Conservation (phyloP, 2,329 filamentous ascomycete genomes). For the Beauveria scarabaeidicola region DNA sequence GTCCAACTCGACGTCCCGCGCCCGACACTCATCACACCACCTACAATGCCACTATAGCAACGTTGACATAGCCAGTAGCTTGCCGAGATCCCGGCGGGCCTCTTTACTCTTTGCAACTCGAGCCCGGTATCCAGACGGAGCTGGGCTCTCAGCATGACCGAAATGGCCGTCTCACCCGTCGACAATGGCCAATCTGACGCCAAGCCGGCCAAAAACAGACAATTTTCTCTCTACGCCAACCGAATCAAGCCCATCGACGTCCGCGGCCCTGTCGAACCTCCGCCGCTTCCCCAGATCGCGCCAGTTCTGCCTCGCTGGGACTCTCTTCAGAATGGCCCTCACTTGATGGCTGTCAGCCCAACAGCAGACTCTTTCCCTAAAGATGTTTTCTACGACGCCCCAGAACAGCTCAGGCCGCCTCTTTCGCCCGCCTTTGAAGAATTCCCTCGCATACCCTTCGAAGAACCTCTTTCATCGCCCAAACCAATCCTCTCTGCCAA, state of each 20-base stretch:
- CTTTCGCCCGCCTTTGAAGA: background rate
- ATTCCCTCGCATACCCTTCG: conserved; percentile 6
- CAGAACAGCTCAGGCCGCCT: background rate
- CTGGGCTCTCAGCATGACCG: conserved; percentile 11
- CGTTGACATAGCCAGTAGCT: background rate
- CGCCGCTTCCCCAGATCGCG: conserved; percentile 17
- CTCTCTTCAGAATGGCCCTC: conserved; percentile 19
- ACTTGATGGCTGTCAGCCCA: conserved; percentile 5
- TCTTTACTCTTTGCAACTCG: background rate
- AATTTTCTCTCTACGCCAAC: conserved; percentile 10
- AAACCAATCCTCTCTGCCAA: conserved; percentile 23
- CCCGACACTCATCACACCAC: background rate
- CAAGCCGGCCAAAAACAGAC: conserved; percentile 5
- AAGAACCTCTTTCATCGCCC: conserved; percentile 17
- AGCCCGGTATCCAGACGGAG: conserved; percentile 9
- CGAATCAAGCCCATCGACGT: conserved; percentile 9
- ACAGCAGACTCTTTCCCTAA: conserved; percentile 1
- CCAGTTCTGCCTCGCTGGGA: conserved; percentile 39
- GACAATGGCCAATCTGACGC: background rate
- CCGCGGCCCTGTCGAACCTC: background rate
- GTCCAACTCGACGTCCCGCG: background rate
- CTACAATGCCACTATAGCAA: conserved; percentile 8
- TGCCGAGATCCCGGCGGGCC: background rate
- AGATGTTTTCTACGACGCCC: conserved; percentile 4
- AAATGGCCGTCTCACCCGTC: conserved; percentile 6